Base-by-base conservation (phyloP, 1,284 basidiomycete species). In the Pterula multifida region DNA sequence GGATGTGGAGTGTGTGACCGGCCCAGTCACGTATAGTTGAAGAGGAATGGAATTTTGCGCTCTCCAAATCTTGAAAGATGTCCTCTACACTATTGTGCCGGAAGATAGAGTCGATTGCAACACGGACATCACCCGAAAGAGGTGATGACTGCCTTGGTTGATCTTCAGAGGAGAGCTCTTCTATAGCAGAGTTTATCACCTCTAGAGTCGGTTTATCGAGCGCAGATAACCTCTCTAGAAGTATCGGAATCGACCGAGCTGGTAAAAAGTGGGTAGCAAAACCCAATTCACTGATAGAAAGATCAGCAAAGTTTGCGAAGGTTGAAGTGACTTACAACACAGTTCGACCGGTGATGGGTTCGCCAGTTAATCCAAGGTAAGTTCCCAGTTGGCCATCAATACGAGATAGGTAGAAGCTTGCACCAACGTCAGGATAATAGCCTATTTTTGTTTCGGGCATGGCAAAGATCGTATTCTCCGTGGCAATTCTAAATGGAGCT, bases 361-460 rank as follows among this genome's bases (percentile, higher is more conserved):
- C 77, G 12, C 87, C 84, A 3, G 95, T 98, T 58, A 98, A 68
- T n/a, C 84, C 90, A 50, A 98, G 79, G 71, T 96, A 98, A 17
- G 90, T 87, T 36, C 96, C 96, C 50, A 98, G 65, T 56, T 89
- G 75, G 13, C 96, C 96, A 63, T 99, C 96, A 51, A 98, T 69
- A 57, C 85, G 79, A 24, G 92, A 83, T 49, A 98, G 72, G 68
- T 92, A 93, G 68, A 85, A 88, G 57, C 81, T 93, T 39, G 87
- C 88, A 32, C 96, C 96, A 47, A 98, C 95, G 65, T 95, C 91
- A 25, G 91, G 92, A 58, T 73, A 83, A 59, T 85, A 88, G 36
- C 89, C 92, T 56, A 95, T 94, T 63, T 89, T 91, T 21, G 90
- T 90, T 68, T 97, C 93, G 28, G 96, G 96, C 95, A 98, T 98